phyloP scores from a whole-genome alignment of 129 eudicot genomes.

The Calendula officinalis region DNA sequence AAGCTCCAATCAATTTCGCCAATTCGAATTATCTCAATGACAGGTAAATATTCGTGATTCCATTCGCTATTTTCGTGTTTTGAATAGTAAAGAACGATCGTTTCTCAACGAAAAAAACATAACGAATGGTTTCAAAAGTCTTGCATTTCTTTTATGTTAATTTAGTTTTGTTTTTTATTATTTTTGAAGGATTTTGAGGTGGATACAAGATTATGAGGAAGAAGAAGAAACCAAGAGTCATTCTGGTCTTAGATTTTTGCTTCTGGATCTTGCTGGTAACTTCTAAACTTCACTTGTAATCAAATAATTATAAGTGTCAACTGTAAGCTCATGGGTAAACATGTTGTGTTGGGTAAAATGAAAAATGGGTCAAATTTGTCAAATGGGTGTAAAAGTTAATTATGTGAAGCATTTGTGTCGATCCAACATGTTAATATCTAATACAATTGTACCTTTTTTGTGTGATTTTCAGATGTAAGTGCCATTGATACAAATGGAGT shows the following conservation, averaged over 20 bases:
- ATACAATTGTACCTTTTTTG: background rate
- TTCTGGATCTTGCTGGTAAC: constrained; percentile 70
- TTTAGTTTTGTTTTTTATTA: background rate
- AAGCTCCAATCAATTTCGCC: constrained; percentile 74
- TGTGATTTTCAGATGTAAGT: constrained; percentile 63
- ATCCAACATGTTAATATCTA: background rate
- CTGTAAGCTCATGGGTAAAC: background rate
- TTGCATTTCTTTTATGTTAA: too few relatives aligned
- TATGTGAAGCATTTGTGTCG: background rate
- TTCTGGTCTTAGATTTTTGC: constrained; percentile 42
- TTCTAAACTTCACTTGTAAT: constrained; percentile 1
- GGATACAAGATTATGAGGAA: constrained; percentile 71
- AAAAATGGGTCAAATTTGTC: too few relatives aligned
- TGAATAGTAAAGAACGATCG: too few relatives aligned
- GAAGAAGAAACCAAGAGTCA: constrained; percentile 47
- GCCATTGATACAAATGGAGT: constrained; percentile 77
- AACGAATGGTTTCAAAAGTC: too few relatives aligned
- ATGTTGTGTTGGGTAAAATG: background rate
- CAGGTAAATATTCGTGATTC: constrained; percentile 33
- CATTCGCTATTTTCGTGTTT: background rate
- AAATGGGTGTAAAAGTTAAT: too few relatives aligned
- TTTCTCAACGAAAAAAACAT: too few relatives aligned
- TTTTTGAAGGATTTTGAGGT: constrained; percentile 62
- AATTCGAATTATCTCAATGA: constrained; percentile 72
- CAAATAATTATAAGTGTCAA: background rate